These are phyloP conservation scores for Schrenkiella parvula DNA, from an alignment of 345 rosid species.

Conservation along the genomic window DNA sequence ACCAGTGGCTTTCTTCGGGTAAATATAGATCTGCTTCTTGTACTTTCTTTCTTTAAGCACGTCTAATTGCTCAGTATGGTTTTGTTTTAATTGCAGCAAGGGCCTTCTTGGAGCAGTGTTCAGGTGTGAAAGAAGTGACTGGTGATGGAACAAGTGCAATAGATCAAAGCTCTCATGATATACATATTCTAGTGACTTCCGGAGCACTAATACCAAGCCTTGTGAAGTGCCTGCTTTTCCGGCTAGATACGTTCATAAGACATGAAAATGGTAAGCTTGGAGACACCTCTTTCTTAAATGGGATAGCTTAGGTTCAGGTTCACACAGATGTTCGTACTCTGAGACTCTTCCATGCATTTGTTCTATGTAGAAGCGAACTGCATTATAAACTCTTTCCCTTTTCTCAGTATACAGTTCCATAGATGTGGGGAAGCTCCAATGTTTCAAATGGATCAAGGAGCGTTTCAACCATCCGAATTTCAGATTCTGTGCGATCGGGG, in stretches of 20 bases:
- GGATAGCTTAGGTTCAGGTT: background rate
- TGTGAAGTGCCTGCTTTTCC: constrained; percentile 78
- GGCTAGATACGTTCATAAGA: constrained; percentile 52
- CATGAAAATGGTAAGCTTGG: constrained; percentile 58
- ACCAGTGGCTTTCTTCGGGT: constrained; percentile 86
- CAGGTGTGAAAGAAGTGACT: constrained; percentile 43
- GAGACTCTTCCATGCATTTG: background rate
- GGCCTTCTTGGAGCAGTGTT: constrained; percentile 65
- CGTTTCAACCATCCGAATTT: constrained; percentile 45
- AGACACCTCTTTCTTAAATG: background rate
- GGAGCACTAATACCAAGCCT: constrained; percentile 91
- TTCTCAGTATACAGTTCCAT: constrained; percentile 71
- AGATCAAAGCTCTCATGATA: constrained; percentile 26
- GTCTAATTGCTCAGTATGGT: background rate
- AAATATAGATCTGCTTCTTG: constrained; percentile 17
- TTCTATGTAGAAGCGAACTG: background rate
- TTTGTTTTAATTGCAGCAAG: constrained; percentile 51
- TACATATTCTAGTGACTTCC: constrained; percentile 81
- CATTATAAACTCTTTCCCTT: background rate
- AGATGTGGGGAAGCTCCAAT: constrained; percentile 75
- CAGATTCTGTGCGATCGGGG: constrained; percentile 74
- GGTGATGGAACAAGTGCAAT: constrained; percentile 16
- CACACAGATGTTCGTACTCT: background rate
- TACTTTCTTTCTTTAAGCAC: background rate
- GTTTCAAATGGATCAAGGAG: constrained; percentile 68